These are phyloP conservation scores for Aureobasidium sp. DNA, from an alignment of 2,329 filamentous ascomycete species.

Conservation along the genomic window DNA sequence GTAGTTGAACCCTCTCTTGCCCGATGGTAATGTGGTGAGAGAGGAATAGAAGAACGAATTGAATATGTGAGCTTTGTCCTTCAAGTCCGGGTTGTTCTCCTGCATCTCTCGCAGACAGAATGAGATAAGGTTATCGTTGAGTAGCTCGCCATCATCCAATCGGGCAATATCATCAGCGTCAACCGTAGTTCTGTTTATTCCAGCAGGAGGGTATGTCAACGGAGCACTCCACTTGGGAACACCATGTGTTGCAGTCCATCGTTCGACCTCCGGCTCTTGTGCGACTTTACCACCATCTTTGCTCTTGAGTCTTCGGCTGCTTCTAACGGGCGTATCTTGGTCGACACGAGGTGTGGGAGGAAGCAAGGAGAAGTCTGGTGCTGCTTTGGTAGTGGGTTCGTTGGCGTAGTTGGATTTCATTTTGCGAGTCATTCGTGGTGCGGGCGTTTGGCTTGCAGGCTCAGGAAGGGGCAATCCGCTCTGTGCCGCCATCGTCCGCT, in stretches of 20 bases:
- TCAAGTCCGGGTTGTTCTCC: conserved; percentile 30
- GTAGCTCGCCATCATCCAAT: conserved; percentile 74
- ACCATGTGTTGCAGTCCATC: conserved; percentile 5
- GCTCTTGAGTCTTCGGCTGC: background rate
- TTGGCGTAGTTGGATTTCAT: background rate
- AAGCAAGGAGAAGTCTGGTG: background rate
- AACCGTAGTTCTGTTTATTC: conserved; percentile 57
- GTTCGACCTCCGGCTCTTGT: background rate
- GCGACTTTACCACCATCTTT: background rate
- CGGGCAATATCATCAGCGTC: conserved; percentile 66
- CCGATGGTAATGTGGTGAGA: conserved; percentile 54
- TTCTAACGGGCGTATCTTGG: background rate
- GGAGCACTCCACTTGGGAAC: conserved; percentile 34
- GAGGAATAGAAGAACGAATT: conserved; percentile 88
- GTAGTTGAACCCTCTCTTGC: conserved; percentile 64
- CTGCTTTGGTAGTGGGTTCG: background rate
- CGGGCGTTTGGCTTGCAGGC: background rate
- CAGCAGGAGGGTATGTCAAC: conserved; percentile 54
- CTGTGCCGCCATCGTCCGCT: background rate
- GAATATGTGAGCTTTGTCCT: conserved; percentile 70
- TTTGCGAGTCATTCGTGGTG: background rate
- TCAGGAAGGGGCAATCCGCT: background rate
- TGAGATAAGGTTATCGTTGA: conserved; percentile 88
- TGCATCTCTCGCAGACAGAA: conserved; percentile 64
- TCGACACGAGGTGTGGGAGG: background rate